Conservation (phyloP, 305 asterid genomes). For the Solanum hybrid region DNA sequence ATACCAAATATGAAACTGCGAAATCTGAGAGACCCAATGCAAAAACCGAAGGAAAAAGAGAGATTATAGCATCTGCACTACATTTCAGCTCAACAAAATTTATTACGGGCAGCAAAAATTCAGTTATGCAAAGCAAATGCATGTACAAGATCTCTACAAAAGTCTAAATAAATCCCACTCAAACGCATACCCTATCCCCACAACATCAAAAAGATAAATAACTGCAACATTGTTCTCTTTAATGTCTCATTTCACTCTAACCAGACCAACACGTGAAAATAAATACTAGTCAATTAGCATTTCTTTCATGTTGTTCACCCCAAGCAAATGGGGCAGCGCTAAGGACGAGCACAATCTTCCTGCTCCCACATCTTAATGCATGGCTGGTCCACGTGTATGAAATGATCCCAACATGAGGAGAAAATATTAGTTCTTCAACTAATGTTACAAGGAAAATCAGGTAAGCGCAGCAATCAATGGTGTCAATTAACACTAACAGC, state of each 20-base stretch:
- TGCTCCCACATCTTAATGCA: neutral
- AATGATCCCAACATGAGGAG: neutral
- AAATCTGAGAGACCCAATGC: neutral
- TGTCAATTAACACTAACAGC: neutral
- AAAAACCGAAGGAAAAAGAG: neutral
- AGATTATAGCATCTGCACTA: neutral
- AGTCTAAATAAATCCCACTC: neutral
- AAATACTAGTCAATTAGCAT: slow-evolving; percentile 2
- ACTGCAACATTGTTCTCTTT: neutral
- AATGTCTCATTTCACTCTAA: neutral
- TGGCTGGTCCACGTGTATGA: neutral
- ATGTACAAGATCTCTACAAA: neutral
- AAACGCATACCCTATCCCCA: neutral
- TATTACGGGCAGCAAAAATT: neutral
- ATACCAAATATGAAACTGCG: neutral
- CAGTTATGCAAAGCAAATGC: neutral
- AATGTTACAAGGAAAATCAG: neutral
- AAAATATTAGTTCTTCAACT: slow-evolving; percentile 2
- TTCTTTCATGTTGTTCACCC: neutral
- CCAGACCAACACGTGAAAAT: neutral
- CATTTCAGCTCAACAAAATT: neutral
- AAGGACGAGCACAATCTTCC: neutral
- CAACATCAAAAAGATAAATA: neutral
- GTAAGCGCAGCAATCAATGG: neutral
- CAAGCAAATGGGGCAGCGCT: neutral